phyloP scores from a whole-genome alignment of 2,329 filamentous ascomycete species.

The Colletotrichum sp. region DNA sequence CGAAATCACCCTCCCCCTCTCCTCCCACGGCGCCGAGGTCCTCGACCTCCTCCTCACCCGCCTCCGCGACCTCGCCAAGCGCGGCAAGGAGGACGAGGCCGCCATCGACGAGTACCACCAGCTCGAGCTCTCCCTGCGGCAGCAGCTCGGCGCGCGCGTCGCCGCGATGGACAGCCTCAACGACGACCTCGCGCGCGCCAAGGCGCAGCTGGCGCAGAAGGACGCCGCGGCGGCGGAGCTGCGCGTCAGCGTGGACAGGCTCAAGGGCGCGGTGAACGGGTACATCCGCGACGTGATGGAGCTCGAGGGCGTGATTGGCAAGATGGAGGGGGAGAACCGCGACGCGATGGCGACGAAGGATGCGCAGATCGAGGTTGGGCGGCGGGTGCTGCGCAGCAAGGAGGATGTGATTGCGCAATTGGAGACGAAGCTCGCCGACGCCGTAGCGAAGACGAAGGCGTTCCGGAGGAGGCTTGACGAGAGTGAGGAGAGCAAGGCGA shows the following conservation, averaged over 20 bases:
- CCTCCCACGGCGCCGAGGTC: conserved; percentile 57
- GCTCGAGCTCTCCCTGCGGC: conserved; percentile 58
- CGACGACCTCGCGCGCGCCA: conserved; percentile 42
- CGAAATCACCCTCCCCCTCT: conserved; percentile 58
- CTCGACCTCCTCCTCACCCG: conserved; percentile 58
- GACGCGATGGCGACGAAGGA: conserved; percentile 33
- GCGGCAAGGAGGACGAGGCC: conserved; percentile 54
- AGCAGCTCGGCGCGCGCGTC: conserved; percentile 60
- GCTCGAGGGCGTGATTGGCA: conserved; percentile 56
- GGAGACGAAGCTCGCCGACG: conserved; percentile 47
- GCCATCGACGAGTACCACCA: conserved; percentile 65
- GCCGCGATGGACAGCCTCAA: conserved; percentile 54
- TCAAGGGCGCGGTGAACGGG: conserved; percentile 55
- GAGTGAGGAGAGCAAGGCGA: conserved; percentile 36
- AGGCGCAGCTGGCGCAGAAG: conserved; percentile 38
- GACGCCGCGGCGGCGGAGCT: conserved; percentile 49
- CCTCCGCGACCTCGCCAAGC: conserved; percentile 53
- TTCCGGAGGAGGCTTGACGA: conserved; percentile 44
- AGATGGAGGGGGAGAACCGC: conserved; percentile 47
- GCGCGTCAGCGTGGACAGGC: conserved; percentile 52
- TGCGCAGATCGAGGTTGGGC: conserved; percentile 37
- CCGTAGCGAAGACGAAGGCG: conserved; percentile 40
- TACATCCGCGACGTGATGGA: conserved; percentile 60
- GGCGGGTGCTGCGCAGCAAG: conserved; percentile 39
- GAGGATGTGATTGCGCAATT: conserved; percentile 44